phyloP scores from a whole-genome alignment of 2,329 filamentous ascomycete species.

The Colletotrichum scovillei region DNA sequence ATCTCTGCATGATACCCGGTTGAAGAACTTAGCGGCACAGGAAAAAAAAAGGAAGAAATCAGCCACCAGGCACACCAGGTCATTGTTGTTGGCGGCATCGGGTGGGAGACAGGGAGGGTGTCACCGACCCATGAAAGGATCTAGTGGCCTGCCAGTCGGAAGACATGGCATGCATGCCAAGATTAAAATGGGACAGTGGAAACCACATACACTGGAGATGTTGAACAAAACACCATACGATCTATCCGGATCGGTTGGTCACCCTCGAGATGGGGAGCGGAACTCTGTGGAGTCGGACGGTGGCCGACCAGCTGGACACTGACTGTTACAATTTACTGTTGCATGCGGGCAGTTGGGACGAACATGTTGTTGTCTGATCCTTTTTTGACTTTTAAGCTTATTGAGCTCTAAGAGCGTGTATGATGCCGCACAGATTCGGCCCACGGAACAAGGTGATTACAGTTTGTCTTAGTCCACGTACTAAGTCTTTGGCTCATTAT shows the following conservation, averaged over 20 bases:
- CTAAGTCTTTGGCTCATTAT: not conserved
- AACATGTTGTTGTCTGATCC: not conserved
- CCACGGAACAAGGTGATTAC: not conserved
- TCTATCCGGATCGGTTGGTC: not conserved
- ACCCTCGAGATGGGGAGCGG: not conserved
- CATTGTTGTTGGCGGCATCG: not conserved
- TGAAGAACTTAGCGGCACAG: not conserved
- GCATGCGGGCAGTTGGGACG: not conserved
- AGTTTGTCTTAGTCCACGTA: no score
- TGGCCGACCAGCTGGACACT: not conserved
- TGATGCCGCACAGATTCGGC: not conserved
- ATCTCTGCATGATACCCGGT: not conserved
- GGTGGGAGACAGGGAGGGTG: no score
- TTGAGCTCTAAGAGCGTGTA: not conserved
- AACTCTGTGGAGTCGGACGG: not conserved
- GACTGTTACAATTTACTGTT: not conserved
- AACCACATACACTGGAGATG: not conserved
- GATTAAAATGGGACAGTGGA: not conserved
- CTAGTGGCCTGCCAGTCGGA: not conserved
- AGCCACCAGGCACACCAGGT: not conserved
- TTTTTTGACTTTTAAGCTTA: constrained; percentile 1
- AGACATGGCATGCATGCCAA: not conserved
- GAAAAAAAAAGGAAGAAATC: not conserved
- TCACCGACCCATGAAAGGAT: not conserved
- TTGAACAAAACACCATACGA: not conserved